Evolutionary conservation across 768 basidiomycete species (phyloP), one percentile per base, ranked within the genome.

Genomic region (Tylopilus cervinicoccineus): DNA sequence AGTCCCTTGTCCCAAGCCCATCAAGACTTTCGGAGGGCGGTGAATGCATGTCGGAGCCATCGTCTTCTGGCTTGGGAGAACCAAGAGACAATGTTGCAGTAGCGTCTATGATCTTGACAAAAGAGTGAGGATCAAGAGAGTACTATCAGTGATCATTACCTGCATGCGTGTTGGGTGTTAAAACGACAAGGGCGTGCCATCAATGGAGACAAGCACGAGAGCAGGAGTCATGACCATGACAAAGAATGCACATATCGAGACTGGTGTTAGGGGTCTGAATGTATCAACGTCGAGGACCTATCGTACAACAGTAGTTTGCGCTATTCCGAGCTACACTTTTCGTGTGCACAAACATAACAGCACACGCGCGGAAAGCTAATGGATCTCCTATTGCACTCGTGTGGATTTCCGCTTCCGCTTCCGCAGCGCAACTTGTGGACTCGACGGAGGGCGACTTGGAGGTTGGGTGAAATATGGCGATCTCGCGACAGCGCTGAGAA

Each of bases 361-460:
- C 13, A 20, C 19, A 19, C 4, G 10, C 3, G n/a, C 4, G 32
- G 24, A 13, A 20, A 43, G 20, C 13, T 4, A 9, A 36, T 32
- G n/a, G 10, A 37, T 14, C 43, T n/a, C 49, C 40, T 54, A 64
- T 36, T 59, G 62, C 38, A 59, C 19, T 28, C 60, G 60, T 17
- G 57, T 52, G 16, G 39, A 51, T 54, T 46, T 62, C 31, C 62
- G 52, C 46, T 51, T 63, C 27, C 62, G 60, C 39, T 45, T 62
- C 34, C 60, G 53, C 8, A 60, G 45, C 45, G 16, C 48, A 11
- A 27, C 60, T 24, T 55, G 60, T 9, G 53, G 51, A 3, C 24
- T 28, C 10, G 45, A 36, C 28, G 44, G 44, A 23, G 50, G 38
- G 19, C 34, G 33, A 19, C 31, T 37, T 9, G 45, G 39, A 16